Evolutionary conservation across 2,329 filamentous ascomycete genomes (phyloP), one percentile per base, ranked within the genome.

Genomic region (Colletotrichum coccodes): DNA sequence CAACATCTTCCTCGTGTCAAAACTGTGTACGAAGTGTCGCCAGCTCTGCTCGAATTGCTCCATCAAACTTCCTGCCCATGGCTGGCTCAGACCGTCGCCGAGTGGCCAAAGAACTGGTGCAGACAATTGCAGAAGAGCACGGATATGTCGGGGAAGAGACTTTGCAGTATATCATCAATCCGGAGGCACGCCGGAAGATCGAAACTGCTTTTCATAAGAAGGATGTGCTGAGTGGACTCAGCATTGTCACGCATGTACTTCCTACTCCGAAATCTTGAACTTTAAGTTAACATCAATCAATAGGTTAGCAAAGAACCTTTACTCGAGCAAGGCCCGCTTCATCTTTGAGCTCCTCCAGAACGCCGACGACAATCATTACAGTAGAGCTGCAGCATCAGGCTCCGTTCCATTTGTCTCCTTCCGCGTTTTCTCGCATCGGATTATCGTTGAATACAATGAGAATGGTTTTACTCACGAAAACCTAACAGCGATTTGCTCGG

Each of bases 261-360:
- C 23, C 5, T 30, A 9, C n/a, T 18, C 18, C 7, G 7, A 16
- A 16, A 50, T 28, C 11, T 32, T 30, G 26, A 16, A 30, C 26
- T 16, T 50, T n/a, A 7, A 6, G 7, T 7, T 18, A n/a, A 50
- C 26, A 50, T 18, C 1, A 18, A 18, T 30, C 14, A n/a, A n/a
- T 11, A 85, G 83, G 12, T 69, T 85, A 18, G 80, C 80, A 2
- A 78, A 76, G 44, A 80, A 84, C 34, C 71, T 86, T 0, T 84
- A 85, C 68, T 75, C 78, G 0, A 84, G 77, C 56, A 78, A 80
- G 9, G 79, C 83, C 0, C 79, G 84, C 38, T 88, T 87, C 70
- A 74, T 88, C 0, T 84, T 86, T 38, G 86, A 88, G 72, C 72
- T 89, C 1, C 78, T 88, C 0, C 86, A 87, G 68, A 89, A 88